Evolutionary conservation across 129 eudicot species (phyloP).

Genomic region (Centrapalus pauciflorus): DNA sequence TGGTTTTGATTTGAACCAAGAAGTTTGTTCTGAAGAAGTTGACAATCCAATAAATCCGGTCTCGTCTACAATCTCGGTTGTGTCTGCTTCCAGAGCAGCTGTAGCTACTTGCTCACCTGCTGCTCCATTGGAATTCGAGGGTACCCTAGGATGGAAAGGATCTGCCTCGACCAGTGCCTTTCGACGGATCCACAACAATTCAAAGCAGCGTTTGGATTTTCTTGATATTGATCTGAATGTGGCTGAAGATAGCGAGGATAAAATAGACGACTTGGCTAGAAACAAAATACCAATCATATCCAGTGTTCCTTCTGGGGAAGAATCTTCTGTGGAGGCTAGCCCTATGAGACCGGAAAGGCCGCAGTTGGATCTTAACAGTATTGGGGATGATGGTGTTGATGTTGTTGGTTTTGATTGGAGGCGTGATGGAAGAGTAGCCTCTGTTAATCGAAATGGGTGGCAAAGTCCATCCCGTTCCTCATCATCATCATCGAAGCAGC

Average conservation of each 20-base stretch:
- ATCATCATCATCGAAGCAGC: conserved; percentile 56
- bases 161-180: conserved; percentile 72
- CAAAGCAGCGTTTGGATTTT: conserved; percentile 26
- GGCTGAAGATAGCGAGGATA: conserved; percentile 42
- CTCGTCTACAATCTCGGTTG: conserved; percentile 43
- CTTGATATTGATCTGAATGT: conserved; percentile 72
- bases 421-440: conserved; percentile 12
- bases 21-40: conserved; percentile 47
- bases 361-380: conserved; percentile 61
- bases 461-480: conserved; percentile 53
- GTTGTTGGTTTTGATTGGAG: conserved; percentile 30
- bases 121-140: conserved; percentile 62
- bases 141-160: conserved; percentile 75
- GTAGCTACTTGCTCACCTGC: conserved; percentile 39
- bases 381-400: conserved; percentile 42
- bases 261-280: conserved; percentile 6
- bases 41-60: conserved; percentile 29
- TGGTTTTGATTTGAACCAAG: conserved; percentile 67
- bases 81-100: conserved; percentile 66
- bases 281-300: conserved; percentile 16
- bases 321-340: conserved; percentile 41
- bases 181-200: conserved; percentile 39
- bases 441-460: conserved; percentile 30
- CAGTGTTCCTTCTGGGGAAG: conserved; percentile 49
- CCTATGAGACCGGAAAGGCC: conserved; percentile 43